Base-by-base conservation (phyloP, 345 rosid genomes). In the Eucalyptus melliodora region DNA sequence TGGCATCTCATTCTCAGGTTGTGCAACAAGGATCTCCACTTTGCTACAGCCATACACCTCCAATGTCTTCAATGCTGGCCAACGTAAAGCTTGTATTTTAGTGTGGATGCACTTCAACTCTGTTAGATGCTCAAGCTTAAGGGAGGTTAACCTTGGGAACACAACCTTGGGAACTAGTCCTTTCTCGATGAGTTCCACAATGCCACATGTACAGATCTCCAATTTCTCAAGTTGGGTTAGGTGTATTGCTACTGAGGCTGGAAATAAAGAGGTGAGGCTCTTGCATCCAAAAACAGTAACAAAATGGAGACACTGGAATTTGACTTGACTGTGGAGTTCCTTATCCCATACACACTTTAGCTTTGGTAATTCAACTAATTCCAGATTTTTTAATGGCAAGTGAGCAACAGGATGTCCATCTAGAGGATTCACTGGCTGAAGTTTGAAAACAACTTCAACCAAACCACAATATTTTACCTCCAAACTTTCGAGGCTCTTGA, bases 341-440 rank as follows among this genome's bases (percentile, higher is more conserved):
- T 69, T 17, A 34, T 69, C 81, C 81, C 81, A 69, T 34, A 17
- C 24, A 31, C 81, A 9, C 24, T 69, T 34, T 69, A 69, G 44
- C 81, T 31, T 0, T 5, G 7, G 13, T 31, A 16, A 69, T 69
- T 0, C 7, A 5, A 0, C 0, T 69, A 69, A 69, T 0, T 16
- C 1, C 3, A 69, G 1, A 24, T 3, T 2, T 34, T 69, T 69
- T 5, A 69, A 34, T 0, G 14, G 24, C 1, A 34, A 69, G 1
- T 0, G 44, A 69, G 44, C 44, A 69, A 34, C 2, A 0, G 0
- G 44, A 69, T 69, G 13, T 69, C 81, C 24, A 69, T 34, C 81
- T 31, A 16, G 44, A 69, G 7, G 81, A 69, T 9, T 17, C 44
- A 31, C 0, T 34, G 2, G 24, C 4, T 69, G 24, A 34, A 8